These are phyloP conservation scores for Tylopilus plumbeoviolaceoides DNA, from an alignment of 768 basidiomycete species.

Conservation along the genomic window DNA sequence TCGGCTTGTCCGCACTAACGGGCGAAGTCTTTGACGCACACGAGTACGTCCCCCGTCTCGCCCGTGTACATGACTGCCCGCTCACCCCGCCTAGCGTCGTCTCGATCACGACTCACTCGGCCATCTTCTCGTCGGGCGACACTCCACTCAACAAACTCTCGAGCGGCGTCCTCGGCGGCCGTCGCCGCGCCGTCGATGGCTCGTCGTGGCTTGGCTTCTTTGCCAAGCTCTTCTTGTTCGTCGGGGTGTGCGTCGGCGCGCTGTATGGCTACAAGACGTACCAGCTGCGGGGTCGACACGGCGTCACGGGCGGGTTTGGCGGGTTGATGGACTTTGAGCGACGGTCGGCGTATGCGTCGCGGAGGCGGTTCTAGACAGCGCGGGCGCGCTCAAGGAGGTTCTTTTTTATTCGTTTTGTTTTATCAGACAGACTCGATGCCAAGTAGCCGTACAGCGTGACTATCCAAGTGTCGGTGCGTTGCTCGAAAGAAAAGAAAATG, in stretches of 20 bases:
- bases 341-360: constrained; percentile 19
- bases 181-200: constrained; percentile 9
- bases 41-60: constrained; percentile 54
- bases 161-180: constrained; percentile 11
- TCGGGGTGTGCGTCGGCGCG: constrained; percentile 49
- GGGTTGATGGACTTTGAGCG: constrained; percentile 15
- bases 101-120: constrained; percentile 72
- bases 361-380: constrained; percentile 24
- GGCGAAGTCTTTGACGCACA: constrained; percentile 91
- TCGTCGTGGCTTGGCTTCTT: constrained; percentile 39
- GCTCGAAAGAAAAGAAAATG: constrained; percentile 15
- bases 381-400: neutral
- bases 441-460: too few species aligned
- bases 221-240: constrained; percentile 57
- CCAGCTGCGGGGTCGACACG: constrained; percentile 37
- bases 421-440: neutral
- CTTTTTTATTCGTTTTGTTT: neutral
- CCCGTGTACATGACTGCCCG: too few species aligned
- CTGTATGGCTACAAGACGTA: constrained; percentile 64
- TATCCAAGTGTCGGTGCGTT: constrained; percentile 24
- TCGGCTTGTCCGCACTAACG: constrained; percentile 92
- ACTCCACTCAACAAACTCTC: constrained; percentile 44
- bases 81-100: constrained; percentile 55
- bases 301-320: constrained; percentile 19
- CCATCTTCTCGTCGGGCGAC: constrained; percentile 54